phyloP scores from a whole-genome alignment of 2,329 filamentous ascomycete species.

The Cladosporium sp. region DNA sequence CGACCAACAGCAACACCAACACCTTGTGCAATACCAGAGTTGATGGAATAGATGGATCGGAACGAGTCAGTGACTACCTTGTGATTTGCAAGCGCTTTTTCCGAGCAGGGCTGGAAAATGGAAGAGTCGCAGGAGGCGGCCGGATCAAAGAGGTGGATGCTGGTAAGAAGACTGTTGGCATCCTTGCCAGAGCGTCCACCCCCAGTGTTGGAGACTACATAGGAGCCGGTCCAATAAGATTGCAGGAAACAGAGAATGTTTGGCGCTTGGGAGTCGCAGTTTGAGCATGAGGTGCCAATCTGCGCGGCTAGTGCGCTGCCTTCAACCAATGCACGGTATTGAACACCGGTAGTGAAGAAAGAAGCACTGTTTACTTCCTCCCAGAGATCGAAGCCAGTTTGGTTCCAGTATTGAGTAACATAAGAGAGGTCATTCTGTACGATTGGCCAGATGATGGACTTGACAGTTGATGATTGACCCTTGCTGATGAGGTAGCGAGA shows the following conservation, averaged over 20 bases:
- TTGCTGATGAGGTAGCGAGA: constrained; percentile 60
- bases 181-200: constrained; percentile 64
- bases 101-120: constrained; percentile 74
- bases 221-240: constrained; percentile 65
- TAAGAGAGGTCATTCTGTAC: constrained; percentile 72
- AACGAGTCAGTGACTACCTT: constrained; percentile 73
- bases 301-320: constrained; percentile 61
- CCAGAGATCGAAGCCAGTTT: constrained; percentile 70
- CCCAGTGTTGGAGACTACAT: constrained; percentile 63
- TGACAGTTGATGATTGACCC: constrained; percentile 40
- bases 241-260: constrained; percentile 70
- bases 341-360: constrained; percentile 70
- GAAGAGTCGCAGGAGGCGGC: constrained; percentile 56
- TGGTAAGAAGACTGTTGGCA: constrained; percentile 58
- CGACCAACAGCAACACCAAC: constrained; percentile 47
- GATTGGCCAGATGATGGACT: constrained; percentile 63
- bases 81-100: constrained; percentile 60
- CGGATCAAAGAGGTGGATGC: constrained; percentile 62
- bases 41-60: constrained; percentile 64
- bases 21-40: constrained; percentile 58
- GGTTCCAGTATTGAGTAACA: constrained; percentile 62
- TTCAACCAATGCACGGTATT: constrained; percentile 61
- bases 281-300: constrained; percentile 56
- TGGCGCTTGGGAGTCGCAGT: constrained; percentile 61
- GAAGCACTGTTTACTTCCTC: constrained; percentile 73